These are phyloP conservation scores for Populus simonii DNA, from an alignment of 345 rosid species.

Conservation along the genomic window DNA sequence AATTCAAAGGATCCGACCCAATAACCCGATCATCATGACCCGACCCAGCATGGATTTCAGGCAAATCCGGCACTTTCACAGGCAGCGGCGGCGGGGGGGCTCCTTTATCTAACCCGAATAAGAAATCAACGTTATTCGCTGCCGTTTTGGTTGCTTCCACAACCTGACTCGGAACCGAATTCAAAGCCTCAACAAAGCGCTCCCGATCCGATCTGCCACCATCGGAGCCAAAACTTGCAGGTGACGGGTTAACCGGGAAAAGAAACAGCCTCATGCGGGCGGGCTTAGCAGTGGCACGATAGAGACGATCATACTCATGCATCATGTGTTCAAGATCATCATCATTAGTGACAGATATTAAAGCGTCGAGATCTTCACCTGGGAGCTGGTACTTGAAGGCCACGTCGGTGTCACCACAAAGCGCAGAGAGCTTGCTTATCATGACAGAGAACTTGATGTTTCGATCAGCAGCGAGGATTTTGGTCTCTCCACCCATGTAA, in stretches of 20 bases:
- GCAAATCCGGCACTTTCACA: conserved; percentile 28
- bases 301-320: conserved; percentile 87
- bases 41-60: conserved; percentile 20
- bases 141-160: conserved; percentile 27
- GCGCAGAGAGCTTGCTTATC: conserved; percentile 57
- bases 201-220: conserved; percentile 68
- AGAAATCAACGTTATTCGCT: conserved; percentile 56
- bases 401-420: conserved; percentile 48
- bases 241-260: conserved; percentile 45
- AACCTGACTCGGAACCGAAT: conserved; percentile 47
- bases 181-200: conserved; percentile 64
- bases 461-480: conserved; percentile 84
- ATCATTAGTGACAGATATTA: conserved; percentile 89
- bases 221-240: conserved; percentile 49
- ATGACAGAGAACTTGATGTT: conserved; percentile 48
- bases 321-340: conserved; percentile 94
- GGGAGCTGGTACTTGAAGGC: conserved; percentile 91
- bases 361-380: conserved; percentile 90
- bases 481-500: conserved; percentile 86
- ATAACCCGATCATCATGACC: conserved; percentile 35
- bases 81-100: conserved; percentile 20
- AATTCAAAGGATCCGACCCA: conserved; percentile 44
- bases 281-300: conserved; percentile 63
- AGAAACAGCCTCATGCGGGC: conserved; percentile 85
- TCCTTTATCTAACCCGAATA: conserved; percentile 71